Conservation (phyloP, 192 early-diverging fungal genomes). For the Backusella macrospora region DNA sequence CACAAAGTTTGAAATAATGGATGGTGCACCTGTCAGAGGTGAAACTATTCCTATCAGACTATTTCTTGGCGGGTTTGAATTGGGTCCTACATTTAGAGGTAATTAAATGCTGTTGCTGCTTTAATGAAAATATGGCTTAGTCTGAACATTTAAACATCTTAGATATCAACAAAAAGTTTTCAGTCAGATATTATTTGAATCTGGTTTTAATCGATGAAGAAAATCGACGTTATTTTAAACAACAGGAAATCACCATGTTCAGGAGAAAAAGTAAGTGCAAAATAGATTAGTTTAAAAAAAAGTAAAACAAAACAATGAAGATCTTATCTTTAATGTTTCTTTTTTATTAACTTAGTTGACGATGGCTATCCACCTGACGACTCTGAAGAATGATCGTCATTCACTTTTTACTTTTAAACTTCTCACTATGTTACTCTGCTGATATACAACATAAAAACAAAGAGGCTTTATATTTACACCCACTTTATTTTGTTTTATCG, state of each 20-base stretch:
- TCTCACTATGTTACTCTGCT: constrained; percentile 3
- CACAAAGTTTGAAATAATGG: constrained; percentile 99
- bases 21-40: constrained; percentile 94
- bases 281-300: background rate
- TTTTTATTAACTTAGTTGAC: constrained; percentile 10
- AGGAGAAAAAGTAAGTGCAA: constrained; percentile 51
- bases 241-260: constrained; percentile 94
- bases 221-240: constrained; percentile 98
- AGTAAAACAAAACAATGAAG: constrained; percentile 9
- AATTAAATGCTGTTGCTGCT: constrained; percentile 41
- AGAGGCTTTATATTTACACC: constrained; percentile 10
- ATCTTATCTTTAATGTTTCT: background rate
- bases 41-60: constrained; percentile 99
- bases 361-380: constrained; percentile 20
- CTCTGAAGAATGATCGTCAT: constrained; percentile 9
- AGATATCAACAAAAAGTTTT: constrained; percentile 97
- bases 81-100: constrained; percentile 95
- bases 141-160: background rate
- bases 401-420: background rate
- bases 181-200: constrained; percentile 97
- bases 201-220: constrained; percentile 98
- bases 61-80: constrained; percentile 95
- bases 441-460: constrained; percentile 1
- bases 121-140: background rate
- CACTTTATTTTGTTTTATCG: background rate